These are phyloP conservation scores for Pseudonitzschia delicatissima DNA, from an alignment of 108 stramenopile species.

Conservation along the genomic window DNA sequence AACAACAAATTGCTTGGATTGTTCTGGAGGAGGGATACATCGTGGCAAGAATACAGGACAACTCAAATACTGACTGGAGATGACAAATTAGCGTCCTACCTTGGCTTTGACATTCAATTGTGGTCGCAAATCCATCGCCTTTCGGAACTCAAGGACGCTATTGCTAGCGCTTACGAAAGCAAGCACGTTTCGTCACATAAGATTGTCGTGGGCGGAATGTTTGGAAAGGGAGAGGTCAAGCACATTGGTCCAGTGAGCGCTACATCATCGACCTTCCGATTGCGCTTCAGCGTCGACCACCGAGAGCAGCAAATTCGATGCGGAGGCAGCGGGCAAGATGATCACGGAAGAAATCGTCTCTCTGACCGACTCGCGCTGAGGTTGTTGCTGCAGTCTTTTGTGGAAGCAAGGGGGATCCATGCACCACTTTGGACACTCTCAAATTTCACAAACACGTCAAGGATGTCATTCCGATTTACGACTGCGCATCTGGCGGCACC, in stretches of 20 bases:
- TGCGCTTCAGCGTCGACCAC: no score
- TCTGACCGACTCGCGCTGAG: neutral
- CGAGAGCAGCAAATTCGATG: neutral
- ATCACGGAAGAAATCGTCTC: neutral
- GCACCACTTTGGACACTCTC: conserved; percentile 6
- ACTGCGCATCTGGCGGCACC: conserved; percentile 3
- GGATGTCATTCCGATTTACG: conserved; percentile 20
- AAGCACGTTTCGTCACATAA: conserved; percentile 40
- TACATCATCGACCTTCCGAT: no score
- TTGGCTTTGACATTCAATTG: conserved; percentile 47
- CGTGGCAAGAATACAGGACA: conserved; percentile 34
- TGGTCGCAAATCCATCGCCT: conserved; percentile 42
- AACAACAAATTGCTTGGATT: conserved; percentile 1
- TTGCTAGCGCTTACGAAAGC: conserved; percentile 26
- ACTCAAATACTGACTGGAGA: no score
- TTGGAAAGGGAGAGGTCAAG: conserved; percentile 37
- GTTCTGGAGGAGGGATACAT: conserved; percentile 44
- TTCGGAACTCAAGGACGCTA: conserved; percentile 11
- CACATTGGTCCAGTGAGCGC: conserved; percentile 1
- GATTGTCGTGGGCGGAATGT: conserved; percentile 76
- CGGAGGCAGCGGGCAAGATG: neutral
- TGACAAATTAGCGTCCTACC: conserved; percentile 23
- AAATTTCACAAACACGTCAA: neutral
- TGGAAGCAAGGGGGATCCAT: conserved; percentile 1
- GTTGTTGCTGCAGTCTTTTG: conserved; percentile 30